These are phyloP conservation scores for Aspergillaceae sp. DNA, from an alignment of 2,329 filamentous ascomycete species.

Conservation along the genomic window DNA sequence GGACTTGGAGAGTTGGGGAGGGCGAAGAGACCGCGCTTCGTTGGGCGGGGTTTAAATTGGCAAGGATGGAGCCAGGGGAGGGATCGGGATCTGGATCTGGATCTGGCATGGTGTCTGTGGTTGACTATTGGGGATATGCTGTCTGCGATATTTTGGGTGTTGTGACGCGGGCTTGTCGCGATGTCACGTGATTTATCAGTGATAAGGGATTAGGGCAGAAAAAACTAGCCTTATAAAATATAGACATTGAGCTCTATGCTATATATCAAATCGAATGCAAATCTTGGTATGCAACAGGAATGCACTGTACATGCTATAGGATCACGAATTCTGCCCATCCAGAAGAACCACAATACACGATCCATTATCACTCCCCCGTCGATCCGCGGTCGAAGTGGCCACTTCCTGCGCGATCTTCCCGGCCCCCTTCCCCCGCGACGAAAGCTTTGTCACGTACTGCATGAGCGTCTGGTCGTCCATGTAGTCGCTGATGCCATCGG, in stretches of 20 bases:
- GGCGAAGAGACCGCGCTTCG: constrained; percentile 55
- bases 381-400: constrained; percentile 10
- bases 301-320: not conserved
- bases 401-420: constrained; percentile 22
- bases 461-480: constrained; percentile 22
- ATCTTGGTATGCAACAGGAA: no score
- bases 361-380: constrained; percentile 21
- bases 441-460: constrained; percentile 22
- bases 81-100: constrained; percentile 6
- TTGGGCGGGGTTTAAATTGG: constrained; percentile 58
- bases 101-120: constrained; percentile 1
- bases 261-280: no score
- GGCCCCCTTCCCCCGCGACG: constrained; percentile 20
- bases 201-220: no score
- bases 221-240: no score
- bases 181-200: no score
- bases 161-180: no score
- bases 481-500: constrained; percentile 24
- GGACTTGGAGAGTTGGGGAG: constrained; percentile 52
- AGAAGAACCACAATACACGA: constrained; percentile 26
- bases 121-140: not conserved
- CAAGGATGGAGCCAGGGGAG: constrained; percentile 46
- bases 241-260: no score
- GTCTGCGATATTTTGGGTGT: not conserved
- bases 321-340: constrained; percentile 18